Evolutionary conservation across 352 stramenopile genomes (phyloP), one percentile per base, ranked within the genome.

Genomic region (Globisporangium spinosum): DNA sequence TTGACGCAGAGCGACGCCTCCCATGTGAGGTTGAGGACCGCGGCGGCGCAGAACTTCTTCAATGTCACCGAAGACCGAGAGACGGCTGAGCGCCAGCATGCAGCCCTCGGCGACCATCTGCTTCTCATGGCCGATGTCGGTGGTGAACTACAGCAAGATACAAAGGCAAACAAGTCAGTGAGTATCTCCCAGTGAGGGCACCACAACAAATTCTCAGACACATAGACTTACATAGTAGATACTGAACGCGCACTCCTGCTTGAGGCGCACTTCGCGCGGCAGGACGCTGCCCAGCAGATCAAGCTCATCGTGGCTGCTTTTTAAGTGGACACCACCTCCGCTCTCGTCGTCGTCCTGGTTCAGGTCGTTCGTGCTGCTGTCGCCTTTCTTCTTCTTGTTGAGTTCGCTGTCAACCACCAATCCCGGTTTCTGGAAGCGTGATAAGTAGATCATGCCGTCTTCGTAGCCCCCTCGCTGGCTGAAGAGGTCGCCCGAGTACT

Each of bases 361-460:
- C 1, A 67, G 68, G 3, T 88, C 75, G 29, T 77, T 78, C 20
- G 72, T 45, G 38, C 70, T 58, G 10, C 69, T 58, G 8, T 79
- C 56, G 15, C 77, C 74, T 0, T 62, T 74, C 12, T 73, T 72
- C 32, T 67, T 73, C 9, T 71, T 72, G 20, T 67, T 38, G 25
- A 58, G 49, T 7, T 32, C 51, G 4, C 56, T 62, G 13, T 67
- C 40, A 20, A 38, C 23, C 2, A 34, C 53, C 12, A 67, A 17
- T 5, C 59, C 66, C 4, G 83, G 87, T 54, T 93, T 93, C 43
- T 78, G 77, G 58, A 94, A 91, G 20, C 87, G 83, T 5, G 87
- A 94, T 47, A 95, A 55, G 65, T 97, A 97, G 63, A 95, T 95
- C 83, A 97, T 93, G 27, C 87, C 89, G 62, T 91, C 80, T 62